Percentiles rank a stretch among this genome's conserved stretches.
Evolutionary conservation across 225 moss, liverwort and hornwort genomes (phyloP).

Genomic region (Pseudoscleropodium purum): DNA sequence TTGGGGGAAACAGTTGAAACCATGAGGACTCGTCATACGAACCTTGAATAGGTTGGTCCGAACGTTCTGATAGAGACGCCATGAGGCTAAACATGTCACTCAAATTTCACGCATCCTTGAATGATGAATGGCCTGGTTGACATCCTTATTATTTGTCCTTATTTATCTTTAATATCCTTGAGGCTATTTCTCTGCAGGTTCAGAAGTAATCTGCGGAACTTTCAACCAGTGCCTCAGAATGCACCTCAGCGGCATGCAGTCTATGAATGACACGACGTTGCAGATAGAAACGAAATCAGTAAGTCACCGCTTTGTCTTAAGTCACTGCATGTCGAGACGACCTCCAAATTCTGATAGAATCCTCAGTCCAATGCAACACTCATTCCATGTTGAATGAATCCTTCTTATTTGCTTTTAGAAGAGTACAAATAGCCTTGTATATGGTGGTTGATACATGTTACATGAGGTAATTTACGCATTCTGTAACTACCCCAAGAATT

Average conservation of each 20-base stretch:
- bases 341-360: not conserved
- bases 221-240: not conserved
- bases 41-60: slow-evolving; percentile 40
- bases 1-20: slow-evolving; percentile 45
- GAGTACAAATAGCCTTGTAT: not conserved
- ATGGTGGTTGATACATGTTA: not conserved
- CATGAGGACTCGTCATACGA: slow-evolving; percentile 80
- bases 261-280: not conserved
- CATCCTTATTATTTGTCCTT: too few species aligned
- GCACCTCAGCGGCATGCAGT: not conserved
- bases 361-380: not conserved
- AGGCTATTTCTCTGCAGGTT: not conserved
- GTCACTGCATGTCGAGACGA: not conserved
- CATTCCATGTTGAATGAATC: not conserved
- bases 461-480: not conserved
- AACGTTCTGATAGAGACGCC: not conserved
- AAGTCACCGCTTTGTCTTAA: not conserved
- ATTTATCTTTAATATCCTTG: not conserved
- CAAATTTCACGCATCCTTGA: not conserved
- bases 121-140: not conserved
- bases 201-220: not conserved
- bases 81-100: not conserved
- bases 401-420: not conserved
- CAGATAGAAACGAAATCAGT: not conserved
- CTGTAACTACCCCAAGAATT: slow-evolving; percentile 5